These are phyloP conservation scores for Microdochium trichocladiopsis DNA, from an alignment of 2,329 filamentous ascomycete species.

Conservation along the genomic window DNA sequence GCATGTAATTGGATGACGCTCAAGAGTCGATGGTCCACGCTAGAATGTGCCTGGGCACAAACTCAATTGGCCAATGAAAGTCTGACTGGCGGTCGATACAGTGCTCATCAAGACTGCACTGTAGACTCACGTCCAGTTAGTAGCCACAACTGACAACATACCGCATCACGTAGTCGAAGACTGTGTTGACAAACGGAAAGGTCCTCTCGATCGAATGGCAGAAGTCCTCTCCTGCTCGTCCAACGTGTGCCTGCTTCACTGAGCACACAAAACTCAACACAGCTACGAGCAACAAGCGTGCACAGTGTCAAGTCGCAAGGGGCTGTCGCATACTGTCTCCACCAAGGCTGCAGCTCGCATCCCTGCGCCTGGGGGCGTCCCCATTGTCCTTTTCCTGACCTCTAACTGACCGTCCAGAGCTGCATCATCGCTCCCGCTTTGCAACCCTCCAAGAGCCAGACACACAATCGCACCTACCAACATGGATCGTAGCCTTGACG, in stretches of 20 bases:
- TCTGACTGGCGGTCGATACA: not conserved
- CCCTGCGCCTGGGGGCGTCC: not conserved
- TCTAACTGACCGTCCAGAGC: not conserved
- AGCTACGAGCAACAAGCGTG: too few relatives aligned
- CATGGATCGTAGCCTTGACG: conserved; percentile 26
- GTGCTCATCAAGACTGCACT: too few relatives aligned
- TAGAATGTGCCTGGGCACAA: not conserved
- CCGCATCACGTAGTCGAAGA: too few relatives aligned
- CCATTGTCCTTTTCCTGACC: not conserved
- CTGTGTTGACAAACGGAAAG: too few relatives aligned
- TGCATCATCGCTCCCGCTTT: not conserved
- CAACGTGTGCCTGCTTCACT: too few relatives aligned
- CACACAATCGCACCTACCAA: not conserved
- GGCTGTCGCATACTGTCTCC: not conserved
- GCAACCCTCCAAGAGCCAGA: not conserved
- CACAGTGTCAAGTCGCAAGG: too few relatives aligned
- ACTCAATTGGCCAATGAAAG: not conserved
- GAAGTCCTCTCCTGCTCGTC: too few relatives aligned
- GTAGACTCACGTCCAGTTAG: too few relatives aligned
- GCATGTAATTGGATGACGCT: not conserved
- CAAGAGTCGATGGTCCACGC: not conserved
- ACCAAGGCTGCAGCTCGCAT: not conserved
- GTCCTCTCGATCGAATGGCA: too few relatives aligned
- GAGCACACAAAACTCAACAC: too few relatives aligned
- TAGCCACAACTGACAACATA: too few relatives aligned